These are phyloP conservation scores for Dictyostelium capitatum DNA, from an alignment of 78 protist species.

Conservation along the genomic window DNA sequence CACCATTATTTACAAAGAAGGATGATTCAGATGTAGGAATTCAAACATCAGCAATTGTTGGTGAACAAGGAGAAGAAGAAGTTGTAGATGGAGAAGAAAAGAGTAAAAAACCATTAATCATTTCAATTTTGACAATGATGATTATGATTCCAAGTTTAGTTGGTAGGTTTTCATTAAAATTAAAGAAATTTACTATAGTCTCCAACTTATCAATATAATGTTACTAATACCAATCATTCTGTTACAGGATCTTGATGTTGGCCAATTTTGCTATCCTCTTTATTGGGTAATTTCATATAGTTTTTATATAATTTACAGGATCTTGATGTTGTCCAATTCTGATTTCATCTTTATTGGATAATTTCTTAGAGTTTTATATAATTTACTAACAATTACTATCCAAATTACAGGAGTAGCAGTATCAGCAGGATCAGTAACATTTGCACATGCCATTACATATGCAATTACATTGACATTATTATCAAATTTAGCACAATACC, in stretches of 20 bases:
- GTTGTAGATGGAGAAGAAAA: background rate
- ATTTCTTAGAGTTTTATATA: no score
- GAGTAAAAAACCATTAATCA: slow-evolving; percentile 51
- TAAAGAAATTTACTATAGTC: background rate
- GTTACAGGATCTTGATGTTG: slow-evolving; percentile 17
- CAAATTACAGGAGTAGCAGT: slow-evolving; percentile 38
- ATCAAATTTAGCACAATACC: slow-evolving; percentile 58
- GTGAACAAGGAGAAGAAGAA: slow-evolving; percentile 1
- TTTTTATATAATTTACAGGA: no score
- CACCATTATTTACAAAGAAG: slow-evolving; percentile 12
- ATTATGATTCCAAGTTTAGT: slow-evolving; percentile 71
- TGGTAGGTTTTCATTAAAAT: slow-evolving; percentile 29
- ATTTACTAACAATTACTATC: background rate
- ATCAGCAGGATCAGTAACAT: slow-evolving; percentile 24
- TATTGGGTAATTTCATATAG: no score
- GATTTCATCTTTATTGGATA: no score
- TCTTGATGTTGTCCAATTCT: slow-evolving; percentile 56
- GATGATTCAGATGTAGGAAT: background rate
- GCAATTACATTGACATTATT: slow-evolving; percentile 50
- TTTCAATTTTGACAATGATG: slow-evolving; percentile 45
- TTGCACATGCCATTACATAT: slow-evolving; percentile 71
- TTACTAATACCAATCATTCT: no score
- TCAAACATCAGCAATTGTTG: no score
- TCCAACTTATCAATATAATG: background rate
- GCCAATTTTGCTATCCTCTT: background rate